Evolutionary conservation across 306 rosid species (phyloP), one percentile per base, ranked within the genome.

Genomic region (Glycyrrhiza uralensis): DNA sequence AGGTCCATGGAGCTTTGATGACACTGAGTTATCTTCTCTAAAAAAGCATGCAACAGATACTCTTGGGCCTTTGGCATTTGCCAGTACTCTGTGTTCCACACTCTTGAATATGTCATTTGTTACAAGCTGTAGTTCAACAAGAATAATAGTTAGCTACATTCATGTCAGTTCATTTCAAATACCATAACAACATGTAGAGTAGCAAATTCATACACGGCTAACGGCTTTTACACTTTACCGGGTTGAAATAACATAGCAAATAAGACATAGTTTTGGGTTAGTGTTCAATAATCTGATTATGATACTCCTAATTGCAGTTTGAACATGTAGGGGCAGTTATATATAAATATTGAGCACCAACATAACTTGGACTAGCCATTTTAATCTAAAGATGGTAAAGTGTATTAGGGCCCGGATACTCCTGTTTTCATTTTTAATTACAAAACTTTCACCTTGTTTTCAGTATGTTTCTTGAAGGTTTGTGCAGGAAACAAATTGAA

Each of bases 101-200:
- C 80, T 76, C 69, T 56, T 76, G 69, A 76, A 76, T 45, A 39
- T 66, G 52, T 66, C 80, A 56, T 76, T 76, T 68, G 81, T 76
- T 58, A 68, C 17, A 6, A 76, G 80, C 80, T 76, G 75, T 52
- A 22, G 10, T 20, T 66, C 41, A 55, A 30, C 5, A 17, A 52
- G 24, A 50, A 2, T 11, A 11, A 28, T 17, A 38, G 39, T 38
- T 19, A 65, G 57, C 38, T 9, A 13, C 24, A 7, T 12, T 62
- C 28, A 35, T 35, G 14, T n/a, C 3, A 41, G 52, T 18, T 44
- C 58, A 57, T 28, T 59, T 72, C n/a, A 29, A 44, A 45, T 20
- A 30, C 2, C n/a, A n/a, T n/a, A 45, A 57, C 23, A 72, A 58
- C 7, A 41, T 17, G 19, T 17, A 4, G 0, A 18, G 9, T 12